These are phyloP conservation scores for Selaginella moellendorffii DNA, from an alignment of 75 land plant species.

Conservation along the genomic window DNA sequence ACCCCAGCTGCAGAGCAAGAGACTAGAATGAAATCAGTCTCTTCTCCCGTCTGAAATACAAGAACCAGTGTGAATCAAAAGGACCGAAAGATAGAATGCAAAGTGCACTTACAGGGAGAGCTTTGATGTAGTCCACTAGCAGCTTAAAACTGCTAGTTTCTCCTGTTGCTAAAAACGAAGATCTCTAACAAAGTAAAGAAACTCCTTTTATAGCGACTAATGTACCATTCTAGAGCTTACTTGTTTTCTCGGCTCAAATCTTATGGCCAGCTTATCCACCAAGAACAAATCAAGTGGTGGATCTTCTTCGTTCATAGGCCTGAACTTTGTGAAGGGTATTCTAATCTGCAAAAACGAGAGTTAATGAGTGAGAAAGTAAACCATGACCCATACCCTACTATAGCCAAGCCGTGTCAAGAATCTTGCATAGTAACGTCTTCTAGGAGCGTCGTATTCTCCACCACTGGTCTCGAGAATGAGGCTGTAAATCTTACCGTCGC, in stretches of 20 bases:
- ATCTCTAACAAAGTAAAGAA: slow-evolving; percentile 5
- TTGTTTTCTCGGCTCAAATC: slow-evolving; percentile 92
- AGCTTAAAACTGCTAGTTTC: slow-evolving; percentile 56
- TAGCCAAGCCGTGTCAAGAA: slow-evolving; percentile 72
- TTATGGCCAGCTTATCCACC: slow-evolving; percentile 73
- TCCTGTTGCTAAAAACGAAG: slow-evolving; percentile 7
- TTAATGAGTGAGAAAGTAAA: too few species aligned
- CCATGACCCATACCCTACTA: slow-evolving; percentile 92
- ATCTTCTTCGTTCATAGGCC: slow-evolving; percentile 79
- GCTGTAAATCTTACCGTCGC: slow-evolving; percentile 76
- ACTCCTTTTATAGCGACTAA: not conserved
- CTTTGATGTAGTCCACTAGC: slow-evolving; percentile 79
- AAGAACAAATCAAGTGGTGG: slow-evolving; percentile 90
- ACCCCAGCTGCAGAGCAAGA: slow-evolving; percentile 87
- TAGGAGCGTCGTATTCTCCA: slow-evolving; percentile 46
- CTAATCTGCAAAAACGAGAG: slow-evolving; percentile 69
- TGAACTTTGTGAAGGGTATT: slow-evolving; percentile 69
- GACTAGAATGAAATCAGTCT: slow-evolving; percentile 86
- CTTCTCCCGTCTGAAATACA: slow-evolving; percentile 68
- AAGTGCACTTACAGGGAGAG: slow-evolving; percentile 52
- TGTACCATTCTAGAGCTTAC: slow-evolving; percentile 14
- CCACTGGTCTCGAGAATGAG: slow-evolving; percentile 75
- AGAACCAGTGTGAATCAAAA: not conserved
- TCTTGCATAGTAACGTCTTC: slow-evolving; percentile 61
- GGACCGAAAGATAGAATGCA: not conserved